Percentiles rank a stretch among this genome's conserved stretches.
These are phyloP conservation scores for Symbiodinium pilosum DNA, from an alignment of 73 alveolate species.

Conservation along the genomic window DNA sequence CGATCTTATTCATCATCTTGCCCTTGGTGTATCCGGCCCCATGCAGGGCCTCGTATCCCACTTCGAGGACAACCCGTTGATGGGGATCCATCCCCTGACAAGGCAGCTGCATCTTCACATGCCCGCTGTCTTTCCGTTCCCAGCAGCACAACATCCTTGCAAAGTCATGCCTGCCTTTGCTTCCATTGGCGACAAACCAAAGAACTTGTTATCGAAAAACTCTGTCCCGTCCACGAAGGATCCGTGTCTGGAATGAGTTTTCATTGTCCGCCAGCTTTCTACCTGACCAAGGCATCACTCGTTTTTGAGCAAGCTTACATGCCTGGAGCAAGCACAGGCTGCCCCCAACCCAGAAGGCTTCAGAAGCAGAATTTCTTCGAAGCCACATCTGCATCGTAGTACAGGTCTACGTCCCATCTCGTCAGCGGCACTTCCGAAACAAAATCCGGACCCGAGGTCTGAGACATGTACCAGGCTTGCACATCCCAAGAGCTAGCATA, in stretches of 20 bases:
- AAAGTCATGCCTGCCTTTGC: conserved; percentile 36
- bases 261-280: not conserved
- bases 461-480: conserved; percentile 62
- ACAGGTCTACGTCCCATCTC: conserved; percentile 52
- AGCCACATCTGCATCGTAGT: conserved; percentile 40
- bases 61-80: conserved; percentile 74
- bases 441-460: conserved; percentile 61
- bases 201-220: conserved; percentile 73
- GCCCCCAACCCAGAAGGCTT: no score
- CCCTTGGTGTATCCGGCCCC: conserved; percentile 83
- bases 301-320: no score
- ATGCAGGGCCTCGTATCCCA: conserved; percentile 76
- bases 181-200: conserved; percentile 71
- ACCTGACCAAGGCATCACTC: conserved; percentile 3
- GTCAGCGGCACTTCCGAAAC: conserved; percentile 57
- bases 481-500: conserved; percentile 77
- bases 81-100: conserved; percentile 94
- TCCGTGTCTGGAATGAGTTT: conserved; percentile 31
- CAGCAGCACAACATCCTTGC: no score
- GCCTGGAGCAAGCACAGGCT: not conserved
- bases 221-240: conserved; percentile 80
- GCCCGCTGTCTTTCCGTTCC: not conserved
- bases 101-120: no score
- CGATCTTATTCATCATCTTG: conserved; percentile 89
- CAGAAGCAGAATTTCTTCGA: not conserved